Conservation (phyloP, 768 basidiomycete genomes). For the Termitomyces titanicus region DNA sequence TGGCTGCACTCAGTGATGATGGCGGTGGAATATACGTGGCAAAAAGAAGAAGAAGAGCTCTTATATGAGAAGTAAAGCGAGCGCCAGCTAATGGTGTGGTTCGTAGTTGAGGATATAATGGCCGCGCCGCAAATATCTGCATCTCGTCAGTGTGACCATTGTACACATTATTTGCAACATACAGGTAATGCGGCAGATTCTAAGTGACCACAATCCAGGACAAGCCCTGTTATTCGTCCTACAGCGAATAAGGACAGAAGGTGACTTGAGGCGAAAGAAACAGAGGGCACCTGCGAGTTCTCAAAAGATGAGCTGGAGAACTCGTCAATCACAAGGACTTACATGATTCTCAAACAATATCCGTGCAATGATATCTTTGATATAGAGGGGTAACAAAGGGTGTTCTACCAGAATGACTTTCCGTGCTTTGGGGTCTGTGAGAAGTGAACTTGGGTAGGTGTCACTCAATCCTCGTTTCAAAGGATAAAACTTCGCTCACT, state of each 20-base stretch:
- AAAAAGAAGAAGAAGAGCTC: slow-evolving; percentile 77
- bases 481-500: slow-evolving; percentile 47
- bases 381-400: slow-evolving; percentile 77
- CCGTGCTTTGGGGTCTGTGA: slow-evolving; percentile 92
- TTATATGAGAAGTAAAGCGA: slow-evolving; percentile 74
- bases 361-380: slow-evolving; percentile 86
- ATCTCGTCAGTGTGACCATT: background rate
- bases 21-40: slow-evolving; percentile 85
- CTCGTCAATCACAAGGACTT: slow-evolving; percentile 10
- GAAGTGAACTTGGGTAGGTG: slow-evolving; percentile 60
- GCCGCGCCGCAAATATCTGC: slow-evolving; percentile 88
- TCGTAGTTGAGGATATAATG: slow-evolving; percentile 76
- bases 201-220: slow-evolving; percentile 88
- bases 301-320: background rate
- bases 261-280: slow-evolving; percentile 91
- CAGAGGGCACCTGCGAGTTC: slow-evolving; percentile 72
- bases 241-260: slow-evolving; percentile 80
- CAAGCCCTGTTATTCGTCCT: slow-evolving; percentile 90
- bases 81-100: slow-evolving; percentile 89
- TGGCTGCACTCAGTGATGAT: slow-evolving; percentile 58
- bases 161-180: slow-evolving; percentile 23
- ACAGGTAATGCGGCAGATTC: slow-evolving; percentile 90
- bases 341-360: slow-evolving; percentile 93
- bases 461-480: background rate
- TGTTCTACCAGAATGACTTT: slow-evolving; percentile 94